Evolutionary conservation across 2,329 filamentous ascomycete genomes (phyloP).

Genomic region (Alternaria sp.): DNA sequence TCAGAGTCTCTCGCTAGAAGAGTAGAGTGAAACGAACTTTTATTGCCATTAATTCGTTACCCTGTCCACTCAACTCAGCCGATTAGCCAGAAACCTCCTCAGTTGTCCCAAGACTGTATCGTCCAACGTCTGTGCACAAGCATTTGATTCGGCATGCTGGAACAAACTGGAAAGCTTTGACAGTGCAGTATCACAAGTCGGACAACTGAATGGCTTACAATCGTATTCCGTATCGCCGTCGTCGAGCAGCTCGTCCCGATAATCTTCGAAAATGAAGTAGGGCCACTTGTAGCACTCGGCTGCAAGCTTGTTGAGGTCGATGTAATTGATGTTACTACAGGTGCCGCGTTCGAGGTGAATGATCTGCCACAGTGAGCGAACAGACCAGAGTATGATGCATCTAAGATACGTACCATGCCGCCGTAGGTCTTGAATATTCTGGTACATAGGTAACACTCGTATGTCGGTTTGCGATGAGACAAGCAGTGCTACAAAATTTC

Average conservation of each 20-base stretch:
- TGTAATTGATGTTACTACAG: not conserved
- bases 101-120: not conserved
- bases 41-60: not conserved
- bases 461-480: not conserved
- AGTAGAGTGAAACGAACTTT: too few relatives aligned
- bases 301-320: not conserved
- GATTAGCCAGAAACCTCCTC: not conserved
- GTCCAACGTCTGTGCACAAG: slow-evolving; percentile 9
- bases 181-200: not conserved
- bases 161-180: slow-evolving; percentile 13
- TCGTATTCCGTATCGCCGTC: not conserved
- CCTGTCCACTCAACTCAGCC: not conserved
- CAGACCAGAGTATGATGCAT: too few relatives aligned
- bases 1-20: too few relatives aligned
- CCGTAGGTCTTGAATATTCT: not conserved
- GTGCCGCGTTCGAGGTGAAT: slow-evolving; percentile 3
- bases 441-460: not conserved
- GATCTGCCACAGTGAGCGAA: not conserved
- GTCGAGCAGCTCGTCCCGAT: not conserved
- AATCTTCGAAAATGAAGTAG: not conserved
- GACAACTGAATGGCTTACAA: not conserved
- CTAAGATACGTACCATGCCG: not conserved
- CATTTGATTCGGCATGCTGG: slow-evolving; percentile 14
- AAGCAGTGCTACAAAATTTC: not conserved
- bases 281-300: not conserved